Evolutionary conservation across 805 yeast genomes (phyloP), one percentile per base, ranked within the genome.

Genomic region (Cephaloascus albidus): DNA sequence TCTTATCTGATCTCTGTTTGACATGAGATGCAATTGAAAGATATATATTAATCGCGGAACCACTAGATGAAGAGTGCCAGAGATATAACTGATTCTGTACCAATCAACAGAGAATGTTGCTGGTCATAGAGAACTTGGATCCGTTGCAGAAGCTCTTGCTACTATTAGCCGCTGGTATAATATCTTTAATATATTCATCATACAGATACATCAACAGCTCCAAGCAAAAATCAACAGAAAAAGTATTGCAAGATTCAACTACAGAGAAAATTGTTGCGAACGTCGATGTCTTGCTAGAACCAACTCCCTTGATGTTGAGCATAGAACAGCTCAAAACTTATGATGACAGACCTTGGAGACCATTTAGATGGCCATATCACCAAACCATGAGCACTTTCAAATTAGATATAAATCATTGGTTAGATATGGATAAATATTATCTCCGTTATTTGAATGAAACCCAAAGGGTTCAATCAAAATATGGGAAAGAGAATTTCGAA

Each of bases 331-430:
- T 80, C 10, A 61, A 63, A 45, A 70, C 68, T 18, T 78, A 79
- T 50, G 85, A 81, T 48, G 88, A 79, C 49, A 65, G 88, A 53
- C 87, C 88, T 10, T 81, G 88, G 88, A 66, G 88, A 58, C 87
- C 87, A 6, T 81, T 81, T 60, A 64, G 88, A 50, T 78, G 84
- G 80, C 88, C 88, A 20, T 81, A 81, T 51, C 86, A 81, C 55
- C 88, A 81, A 57, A 81, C 87, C 2, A 81, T 81, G 88, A 72
- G 82, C 14, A 79, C 81, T 37, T 81, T 70, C 62, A 78, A 76
- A 52, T 65, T 81, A n/a, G 85, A 81, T 51, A 64, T 78, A 30
- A 80, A 81, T 55, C 83, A 81, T 58, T 81, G 88, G 88, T 58
- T 81, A 46, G 87, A 81, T 50, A 81, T 81, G 87, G 88, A 81